These are phyloP conservation scores for Suillus paluster DNA, from an alignment of 768 basidiomycete species.

Conservation along the genomic window DNA sequence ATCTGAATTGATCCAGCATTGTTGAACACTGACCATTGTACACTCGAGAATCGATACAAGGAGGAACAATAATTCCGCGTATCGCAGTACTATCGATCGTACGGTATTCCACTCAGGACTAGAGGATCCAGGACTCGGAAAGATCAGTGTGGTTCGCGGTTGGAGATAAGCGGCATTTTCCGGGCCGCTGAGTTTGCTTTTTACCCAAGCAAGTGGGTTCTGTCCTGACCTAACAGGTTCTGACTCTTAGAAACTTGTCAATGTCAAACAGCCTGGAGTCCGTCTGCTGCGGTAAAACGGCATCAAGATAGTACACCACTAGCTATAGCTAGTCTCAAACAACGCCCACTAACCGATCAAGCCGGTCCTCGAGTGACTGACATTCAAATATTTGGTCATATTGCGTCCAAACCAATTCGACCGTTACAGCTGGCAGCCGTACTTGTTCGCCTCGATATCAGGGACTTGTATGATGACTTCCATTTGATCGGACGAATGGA, in stretches of 20 bases:
- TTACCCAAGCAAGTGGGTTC: neutral
- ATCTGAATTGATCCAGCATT: neutral
- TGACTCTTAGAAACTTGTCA: no score
- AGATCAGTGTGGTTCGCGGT: neutral
- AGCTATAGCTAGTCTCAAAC: neutral
- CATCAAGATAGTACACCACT: neutral
- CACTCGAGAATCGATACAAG: neutral
- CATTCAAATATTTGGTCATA: neutral
- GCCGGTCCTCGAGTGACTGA: neutral
- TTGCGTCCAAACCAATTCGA: neutral
- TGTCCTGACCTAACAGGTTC: neutral
- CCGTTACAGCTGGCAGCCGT: neutral
- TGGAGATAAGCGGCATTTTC: conserved; percentile 22
- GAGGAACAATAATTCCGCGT: neutral
- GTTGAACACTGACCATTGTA: conserved; percentile 29
- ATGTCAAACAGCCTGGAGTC: no score
- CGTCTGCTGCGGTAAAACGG: neutral
- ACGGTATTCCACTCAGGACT: neutral
- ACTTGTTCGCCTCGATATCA: neutral
- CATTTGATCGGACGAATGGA: conserved; percentile 13
- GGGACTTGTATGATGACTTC: neutral
- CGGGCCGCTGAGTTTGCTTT: conserved; percentile 21
- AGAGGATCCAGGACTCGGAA: neutral
- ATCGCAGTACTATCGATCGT: conserved; percentile 2
- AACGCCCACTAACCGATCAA: neutral